Base-by-base conservation (phyloP, 768 basidiomycete genomes). In the Trametes coccinea region DNA sequence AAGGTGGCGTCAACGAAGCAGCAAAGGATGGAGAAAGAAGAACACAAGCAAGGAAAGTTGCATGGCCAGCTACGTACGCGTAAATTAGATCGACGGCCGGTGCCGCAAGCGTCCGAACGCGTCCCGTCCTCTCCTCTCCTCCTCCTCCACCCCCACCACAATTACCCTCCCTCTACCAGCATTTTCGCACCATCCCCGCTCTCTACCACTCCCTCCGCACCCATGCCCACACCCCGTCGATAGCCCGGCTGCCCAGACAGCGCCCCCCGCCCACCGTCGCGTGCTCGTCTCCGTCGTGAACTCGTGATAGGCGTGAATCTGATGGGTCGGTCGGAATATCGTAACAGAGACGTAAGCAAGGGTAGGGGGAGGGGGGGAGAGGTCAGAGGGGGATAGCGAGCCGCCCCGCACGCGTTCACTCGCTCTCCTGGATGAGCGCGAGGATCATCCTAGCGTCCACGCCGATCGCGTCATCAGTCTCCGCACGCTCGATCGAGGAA, bases 381-480 rank as follows among this genome's bases (percentile, higher is more conserved):
- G 9, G 7, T 13, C n/a, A 39, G 39, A 39, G 5, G 33, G 22
- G 37, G 34, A 39, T 6, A 46, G 34, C 37, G 39, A n/a, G 54
- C 29, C n/a, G 22, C 22, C 14, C 39, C 2, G 10, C 14, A 29
- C 39, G 49, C 61, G 62, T 53, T 69, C 66, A 76, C 60, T 76
- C 75, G 71, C 75, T 74, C 65, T 76, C 79, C 59, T 80, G 77
- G 64, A 82, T 82, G 65, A 82, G 77, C 7, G 81, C 81, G 48
- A 82, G 76, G 67, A 82, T 82, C 81, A 82, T 82, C 63, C 81
- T 82, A 22, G 22, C 0, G 43, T 11, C 41, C 5, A n/a, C 29
- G 52, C 30, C 4, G 40, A 45, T n/a, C 34, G 41, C 33, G 8
- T 37, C 17, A 44, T 14, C 31, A 14, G 51, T 31, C 16, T 11